Evolutionary conservation across 2,329 filamentous ascomycete genomes (phyloP).

Genomic region (Colletotrichum somersetense): DNA sequence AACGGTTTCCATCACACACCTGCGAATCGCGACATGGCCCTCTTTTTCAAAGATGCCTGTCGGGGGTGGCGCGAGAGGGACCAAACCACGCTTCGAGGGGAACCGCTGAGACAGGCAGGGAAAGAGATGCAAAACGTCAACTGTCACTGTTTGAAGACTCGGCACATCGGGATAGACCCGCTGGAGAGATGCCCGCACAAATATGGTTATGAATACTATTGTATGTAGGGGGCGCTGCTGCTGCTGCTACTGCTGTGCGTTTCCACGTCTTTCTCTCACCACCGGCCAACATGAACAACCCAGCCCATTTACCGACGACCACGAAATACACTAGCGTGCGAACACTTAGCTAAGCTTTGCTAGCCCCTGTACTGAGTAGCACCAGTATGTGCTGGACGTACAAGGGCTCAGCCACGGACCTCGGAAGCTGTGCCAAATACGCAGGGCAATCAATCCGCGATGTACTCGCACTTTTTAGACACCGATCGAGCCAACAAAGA

Average conservation of each 20-base stretch:
- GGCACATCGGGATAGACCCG: conserved; percentile 3
- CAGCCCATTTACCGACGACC: neutral
- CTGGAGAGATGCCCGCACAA: conserved; percentile 6
- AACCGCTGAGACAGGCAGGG: neutral
- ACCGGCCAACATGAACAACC: neutral
- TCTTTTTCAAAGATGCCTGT: neutral
- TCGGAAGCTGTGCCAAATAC: neutral
- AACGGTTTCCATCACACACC: neutral
- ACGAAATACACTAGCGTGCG: neutral
- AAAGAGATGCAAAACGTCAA: conserved; percentile 6
- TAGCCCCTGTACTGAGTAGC: neutral
- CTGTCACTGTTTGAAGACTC: conserved; percentile 24
- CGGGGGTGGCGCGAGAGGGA: too few relatives aligned
- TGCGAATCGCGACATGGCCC: neutral
- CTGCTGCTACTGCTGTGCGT: neutral
- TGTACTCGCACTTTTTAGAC: neutral
- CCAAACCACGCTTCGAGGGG: neutral
- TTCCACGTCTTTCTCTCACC: neutral
- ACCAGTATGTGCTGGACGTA: too few relatives aligned
- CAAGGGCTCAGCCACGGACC: conserved; percentile 1
- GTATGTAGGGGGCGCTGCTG: too few relatives aligned
- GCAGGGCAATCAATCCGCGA: neutral
- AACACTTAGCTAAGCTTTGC: neutral
- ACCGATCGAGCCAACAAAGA: neutral
- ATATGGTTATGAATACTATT: neutral